Evolutionary conservation across 148 eudicot genomes (phyloP), one percentile per base, ranked within the genome.

Genomic region (Dysphania ambrosioides): DNA sequence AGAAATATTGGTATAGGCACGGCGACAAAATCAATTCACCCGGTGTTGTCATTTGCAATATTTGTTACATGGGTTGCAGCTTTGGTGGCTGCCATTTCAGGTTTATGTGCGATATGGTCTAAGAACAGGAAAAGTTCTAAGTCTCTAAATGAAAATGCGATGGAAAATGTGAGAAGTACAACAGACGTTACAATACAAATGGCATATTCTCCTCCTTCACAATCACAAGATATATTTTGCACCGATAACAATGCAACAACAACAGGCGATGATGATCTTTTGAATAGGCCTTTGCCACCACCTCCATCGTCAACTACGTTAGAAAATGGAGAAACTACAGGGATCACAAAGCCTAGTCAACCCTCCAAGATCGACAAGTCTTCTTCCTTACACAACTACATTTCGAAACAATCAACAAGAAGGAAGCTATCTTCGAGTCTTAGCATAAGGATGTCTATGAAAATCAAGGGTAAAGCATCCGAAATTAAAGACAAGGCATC

Each of bases 341-440:
- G 57, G 19, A 66, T 44, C 4, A 26, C 56, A 16, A 79, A 49
- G 49, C 74, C 71, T 1, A 66, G 21, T 5, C 8, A 19, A 53
- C 58, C 58, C 23, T 53, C 58, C 10, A 53, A 76, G 18, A 79
- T 83, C 1, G 80, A 83, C 7, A 83, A 77, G 27, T 79, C 85
- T 2, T 83, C 80, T 8, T 83, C 85, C 0, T 62, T 83, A 41
- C 78, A 68, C 24, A 79, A 78, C 32, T 82, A 77, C 42, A 47
- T 86, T 66, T 82, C 85, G 5, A 81, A 65, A 57, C 56, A 77
- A 5, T 29, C 78, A 16, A 63, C 82, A 24, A 60, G 65, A 6
- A 78, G 81, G 51, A 84, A 75, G 60, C 24, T 87, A 27, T 41
- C 82, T 0, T 78, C 85, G 4, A 91, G 93, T 72, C 41, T 89